A percentile compares a stretch with the other conserved stretches of the same genome.
Conservation (phyloP, 2,329 filamentous ascomycete species). For the Fusarium floridanum region DNA sequence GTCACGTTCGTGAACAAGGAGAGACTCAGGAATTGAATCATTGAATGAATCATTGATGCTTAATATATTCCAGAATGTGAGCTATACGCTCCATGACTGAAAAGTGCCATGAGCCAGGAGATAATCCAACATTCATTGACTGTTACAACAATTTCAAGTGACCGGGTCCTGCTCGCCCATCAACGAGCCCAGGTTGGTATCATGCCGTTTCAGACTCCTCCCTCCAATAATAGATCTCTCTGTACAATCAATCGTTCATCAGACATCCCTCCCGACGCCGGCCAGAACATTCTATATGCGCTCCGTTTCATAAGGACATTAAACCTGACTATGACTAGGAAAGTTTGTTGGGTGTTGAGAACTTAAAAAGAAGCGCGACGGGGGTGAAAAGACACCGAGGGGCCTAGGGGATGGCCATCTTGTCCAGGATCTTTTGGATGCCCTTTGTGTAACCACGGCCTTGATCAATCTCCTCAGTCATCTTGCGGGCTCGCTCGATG, state of each 20-base stretch:
- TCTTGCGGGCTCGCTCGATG: constrained; percentile 70
- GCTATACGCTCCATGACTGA: neutral
- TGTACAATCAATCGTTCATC: constrained; percentile 21
- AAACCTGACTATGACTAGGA: constrained; percentile 26
- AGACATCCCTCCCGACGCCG: constrained; percentile 31
- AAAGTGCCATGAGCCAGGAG: constrained; percentile 1
- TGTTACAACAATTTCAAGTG: constrained; percentile 5
- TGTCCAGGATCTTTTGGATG: constrained; percentile 77
- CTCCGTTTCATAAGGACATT: constrained; percentile 40
- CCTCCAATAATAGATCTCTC: constrained; percentile 10
- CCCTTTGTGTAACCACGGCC: constrained; percentile 68
- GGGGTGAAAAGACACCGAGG: neutral
- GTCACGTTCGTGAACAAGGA: neutral
- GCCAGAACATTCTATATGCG: constrained; percentile 44
- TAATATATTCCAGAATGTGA: neutral
- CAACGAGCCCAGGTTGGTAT: constrained; percentile 32
- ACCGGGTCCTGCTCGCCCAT: neutral
- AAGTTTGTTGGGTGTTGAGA: constrained; percentile 3
- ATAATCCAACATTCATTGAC: constrained; percentile 21
- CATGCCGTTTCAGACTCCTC: constrained; percentile 22
- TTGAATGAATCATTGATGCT: neutral
- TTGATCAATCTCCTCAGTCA: constrained; percentile 75
- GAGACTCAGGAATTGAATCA: neutral
- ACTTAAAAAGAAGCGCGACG: neutral
- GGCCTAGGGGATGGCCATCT: constrained; percentile 61